Evolutionary conservation across 257 asterid species (phyloP).

Genomic region (Solanum medicagineum): DNA sequence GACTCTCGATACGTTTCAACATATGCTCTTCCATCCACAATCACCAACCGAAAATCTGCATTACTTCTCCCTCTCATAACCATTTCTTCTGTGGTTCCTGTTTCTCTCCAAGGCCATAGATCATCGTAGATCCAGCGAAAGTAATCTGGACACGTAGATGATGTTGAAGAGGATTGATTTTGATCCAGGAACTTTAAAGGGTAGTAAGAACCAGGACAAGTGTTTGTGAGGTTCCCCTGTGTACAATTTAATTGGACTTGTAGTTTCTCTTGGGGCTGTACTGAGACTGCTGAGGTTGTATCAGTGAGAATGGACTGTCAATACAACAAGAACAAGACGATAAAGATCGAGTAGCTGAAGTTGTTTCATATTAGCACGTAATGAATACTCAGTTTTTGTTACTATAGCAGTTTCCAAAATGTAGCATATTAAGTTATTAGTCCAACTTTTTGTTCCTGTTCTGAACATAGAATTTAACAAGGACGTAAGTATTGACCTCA

Average conservation of each 20-base stretch:
- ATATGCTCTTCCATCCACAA: constrained; percentile 23
- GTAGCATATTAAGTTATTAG: too few species aligned
- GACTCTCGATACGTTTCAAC: constrained; percentile 8
- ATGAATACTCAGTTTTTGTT: not conserved
- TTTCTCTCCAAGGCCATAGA: constrained; percentile 31
- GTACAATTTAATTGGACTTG: constrained; percentile 26
- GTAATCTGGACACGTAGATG: constrained; percentile 19
- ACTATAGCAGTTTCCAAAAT: too few species aligned
- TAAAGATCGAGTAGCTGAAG: not conserved
- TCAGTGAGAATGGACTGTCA: constrained; percentile 23
- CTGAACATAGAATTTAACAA: too few species aligned
- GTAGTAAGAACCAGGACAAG: constrained; percentile 24
- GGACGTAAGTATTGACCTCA: too few species aligned
- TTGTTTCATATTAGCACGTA: not conserved
- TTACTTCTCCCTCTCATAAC: constrained; percentile 10
- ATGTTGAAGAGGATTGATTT: not conserved
- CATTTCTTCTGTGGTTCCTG: constrained; percentile 23
- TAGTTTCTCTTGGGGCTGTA: not conserved
- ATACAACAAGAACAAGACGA: not conserved
- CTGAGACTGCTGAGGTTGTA: not conserved
- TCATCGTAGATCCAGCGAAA: constrained; percentile 30
- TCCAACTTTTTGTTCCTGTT: too few species aligned
- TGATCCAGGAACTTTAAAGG: constrained; percentile 10
- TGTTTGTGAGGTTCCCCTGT: not conserved
- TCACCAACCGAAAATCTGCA: constrained; percentile 21